Conservation (phyloP, 2,329 filamentous ascomycete genomes). For the Xenosphaeropsis pyriputrescens region DNA sequence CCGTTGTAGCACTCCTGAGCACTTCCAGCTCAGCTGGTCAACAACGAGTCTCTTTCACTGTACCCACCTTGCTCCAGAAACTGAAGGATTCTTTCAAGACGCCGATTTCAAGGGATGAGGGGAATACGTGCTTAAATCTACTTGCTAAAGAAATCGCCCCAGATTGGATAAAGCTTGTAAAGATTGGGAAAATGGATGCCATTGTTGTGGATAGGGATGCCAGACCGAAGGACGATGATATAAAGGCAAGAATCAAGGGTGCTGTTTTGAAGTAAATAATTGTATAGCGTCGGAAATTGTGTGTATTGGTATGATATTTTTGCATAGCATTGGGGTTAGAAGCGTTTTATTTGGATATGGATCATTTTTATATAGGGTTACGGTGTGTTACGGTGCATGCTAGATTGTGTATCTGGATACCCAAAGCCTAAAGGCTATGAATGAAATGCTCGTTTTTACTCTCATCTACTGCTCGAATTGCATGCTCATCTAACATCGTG, state of each 20-base stretch:
- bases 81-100: constrained; percentile 48
- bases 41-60: constrained; percentile 47
- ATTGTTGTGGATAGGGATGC: constrained; percentile 26
- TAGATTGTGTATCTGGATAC: not conserved
- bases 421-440: not conserved
- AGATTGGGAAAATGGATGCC: constrained; percentile 26
- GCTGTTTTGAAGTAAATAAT: constrained; percentile 2
- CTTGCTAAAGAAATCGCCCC: constrained; percentile 29
- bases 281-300: too few species aligned
- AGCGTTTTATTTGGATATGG: too few species aligned
- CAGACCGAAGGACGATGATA: constrained; percentile 10
- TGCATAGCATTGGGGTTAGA: too few species aligned
- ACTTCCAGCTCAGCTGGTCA: constrained; percentile 33
- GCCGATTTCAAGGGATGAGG: constrained; percentile 30
- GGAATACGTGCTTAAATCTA: constrained; percentile 28
- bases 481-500: too few species aligned
- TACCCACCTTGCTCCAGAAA: constrained; percentile 47
- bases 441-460: too few species aligned
- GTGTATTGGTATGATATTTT: too few species aligned
- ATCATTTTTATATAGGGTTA: constrained; percentile 6
- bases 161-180: constrained; percentile 32
- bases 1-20: constrained; percentile 52
- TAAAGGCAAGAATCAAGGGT: constrained; percentile 12
- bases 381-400: constrained; percentile 1
- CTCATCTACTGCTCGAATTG: too few species aligned